These are phyloP conservation scores for Nasturtium officinale DNA, from an alignment of 345 rosid genomes.

Conservation along the genomic window DNA sequence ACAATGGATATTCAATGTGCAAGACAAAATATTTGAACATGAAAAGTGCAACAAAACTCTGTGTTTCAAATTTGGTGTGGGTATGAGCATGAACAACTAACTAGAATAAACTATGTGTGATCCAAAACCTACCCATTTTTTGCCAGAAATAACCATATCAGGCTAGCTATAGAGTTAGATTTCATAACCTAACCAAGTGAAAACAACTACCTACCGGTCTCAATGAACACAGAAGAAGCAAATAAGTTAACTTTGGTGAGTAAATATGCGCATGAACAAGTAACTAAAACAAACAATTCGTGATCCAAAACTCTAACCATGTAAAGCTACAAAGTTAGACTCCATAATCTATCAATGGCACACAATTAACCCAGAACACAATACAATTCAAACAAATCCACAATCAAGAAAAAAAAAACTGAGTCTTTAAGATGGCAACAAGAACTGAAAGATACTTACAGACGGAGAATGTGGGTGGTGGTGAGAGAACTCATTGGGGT, in stretches of 20 bases:
- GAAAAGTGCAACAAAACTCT: not conserved
- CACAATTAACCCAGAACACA: not conserved
- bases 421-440: not conserved
- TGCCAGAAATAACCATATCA: not conserved
- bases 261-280: not conserved
- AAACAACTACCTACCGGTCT: not conserved
- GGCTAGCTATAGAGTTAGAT: slow-evolving; percentile 18
- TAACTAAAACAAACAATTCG: not conserved
- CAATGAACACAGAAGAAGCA: not conserved
- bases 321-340: not conserved
- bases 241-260: not conserved
- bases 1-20: slow-evolving; percentile 19
- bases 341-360: not conserved
- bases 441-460: slow-evolving; percentile 51
- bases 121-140: not conserved
- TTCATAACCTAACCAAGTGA: not conserved
- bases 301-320: not conserved
- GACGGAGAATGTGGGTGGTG: slow-evolving; percentile 46
- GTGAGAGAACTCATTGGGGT: slow-evolving; percentile 48
- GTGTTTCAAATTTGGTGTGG: not conserved
- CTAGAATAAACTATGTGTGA: slow-evolving; percentile 9
- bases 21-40: not conserved
- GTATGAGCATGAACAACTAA: not conserved
- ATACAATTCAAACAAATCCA: not conserved
- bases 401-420: not conserved